Conservation (phyloP, 1,284 basidiomycete species). For the Porodaedalea pini region DNA sequence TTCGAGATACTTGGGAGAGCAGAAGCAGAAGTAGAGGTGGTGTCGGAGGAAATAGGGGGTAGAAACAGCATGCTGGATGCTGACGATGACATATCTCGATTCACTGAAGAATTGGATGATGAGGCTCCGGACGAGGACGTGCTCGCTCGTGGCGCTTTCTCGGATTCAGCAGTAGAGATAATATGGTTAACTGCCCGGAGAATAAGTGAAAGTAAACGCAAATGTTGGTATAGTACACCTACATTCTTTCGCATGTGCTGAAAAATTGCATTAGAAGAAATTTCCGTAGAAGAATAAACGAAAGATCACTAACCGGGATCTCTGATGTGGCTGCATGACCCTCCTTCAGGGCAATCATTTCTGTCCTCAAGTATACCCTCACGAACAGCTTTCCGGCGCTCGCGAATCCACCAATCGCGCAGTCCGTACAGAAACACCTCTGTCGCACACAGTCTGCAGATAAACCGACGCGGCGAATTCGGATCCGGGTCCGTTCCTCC, state of each 20-base stretch:
- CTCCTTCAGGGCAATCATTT: constrained; percentile 62
- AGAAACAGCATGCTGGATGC: background rate
- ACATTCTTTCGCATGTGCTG: constrained; percentile 73
- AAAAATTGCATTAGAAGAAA: constrained; percentile 6
- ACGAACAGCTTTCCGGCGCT: constrained; percentile 62
- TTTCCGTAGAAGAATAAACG: background rate
- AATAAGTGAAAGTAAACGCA: background rate
- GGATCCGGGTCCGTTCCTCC: constrained; percentile 51
- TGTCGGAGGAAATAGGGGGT: background rate
- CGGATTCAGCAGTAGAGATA: background rate
- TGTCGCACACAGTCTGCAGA: constrained; percentile 67
- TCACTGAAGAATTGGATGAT: background rate
- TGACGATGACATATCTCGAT: background rate
- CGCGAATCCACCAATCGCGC: constrained; percentile 75
- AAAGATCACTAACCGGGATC: constrained; percentile 50
- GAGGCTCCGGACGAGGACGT: background rate
- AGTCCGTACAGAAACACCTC: constrained; percentile 72
- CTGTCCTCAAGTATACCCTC: constrained; percentile 49
- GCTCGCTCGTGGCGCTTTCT: background rate
- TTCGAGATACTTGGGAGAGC: background rate
- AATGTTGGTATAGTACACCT: constrained; percentile 28
- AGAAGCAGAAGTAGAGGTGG: background rate
- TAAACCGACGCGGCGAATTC: constrained; percentile 49
- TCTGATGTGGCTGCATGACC: constrained; percentile 52
- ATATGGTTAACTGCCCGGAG: constrained; percentile 19